Percentiles rank a stretch among this genome's conserved stretches.
These are phyloP conservation scores for Eragrostis nindensis DNA, from an alignment of 176 grass and related monocot genomes.

Conservation along the genomic window DNA sequence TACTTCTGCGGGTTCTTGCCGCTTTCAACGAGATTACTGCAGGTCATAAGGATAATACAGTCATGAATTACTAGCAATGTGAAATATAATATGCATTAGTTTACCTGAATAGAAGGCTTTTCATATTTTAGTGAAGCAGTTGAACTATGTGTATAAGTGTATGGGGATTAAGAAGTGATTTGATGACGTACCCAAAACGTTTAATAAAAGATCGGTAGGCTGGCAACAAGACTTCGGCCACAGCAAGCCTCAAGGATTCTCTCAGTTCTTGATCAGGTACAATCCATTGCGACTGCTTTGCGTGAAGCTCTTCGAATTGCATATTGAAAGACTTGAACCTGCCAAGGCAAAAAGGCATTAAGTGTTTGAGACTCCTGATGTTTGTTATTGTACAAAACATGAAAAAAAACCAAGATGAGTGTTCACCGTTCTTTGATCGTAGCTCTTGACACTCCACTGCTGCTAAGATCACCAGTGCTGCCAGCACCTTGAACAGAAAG, in stretches of 20 bases:
- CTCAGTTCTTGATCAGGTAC: conserved; percentile 89
- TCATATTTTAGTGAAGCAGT: not conserved
- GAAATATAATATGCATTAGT: not conserved
- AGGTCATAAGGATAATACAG: conserved; percentile 1
- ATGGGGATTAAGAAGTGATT: not conserved
- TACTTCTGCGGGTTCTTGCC: conserved; percentile 80
- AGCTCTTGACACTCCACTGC: conserved; percentile 82
- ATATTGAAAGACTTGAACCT: conserved; percentile 95
- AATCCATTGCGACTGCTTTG: conserved; percentile 88
- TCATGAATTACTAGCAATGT: not conserved
- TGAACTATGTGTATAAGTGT: not conserved
- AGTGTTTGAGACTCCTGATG: conserved; percentile 10
- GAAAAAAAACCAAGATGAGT: conserved; percentile 1
- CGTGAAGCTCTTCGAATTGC: conserved; percentile 90
- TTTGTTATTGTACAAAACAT: not conserved
- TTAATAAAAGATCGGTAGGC: conserved; percentile 91
- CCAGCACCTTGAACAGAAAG: conserved; percentile 81
- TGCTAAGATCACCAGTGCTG: conserved; percentile 64
- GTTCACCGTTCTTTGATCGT: conserved; percentile 77
- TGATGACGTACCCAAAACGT: conserved; percentile 77
- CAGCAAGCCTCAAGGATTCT: conserved; percentile 90
- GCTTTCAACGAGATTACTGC: conserved; percentile 71
- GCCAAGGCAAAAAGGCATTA: conserved; percentile 1
- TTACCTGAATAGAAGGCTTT: not conserved
- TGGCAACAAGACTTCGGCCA: conserved; percentile 86